phyloP scores from a whole-genome alignment of 768 basidiomycete species.

The Arthromyces matolae region DNA sequence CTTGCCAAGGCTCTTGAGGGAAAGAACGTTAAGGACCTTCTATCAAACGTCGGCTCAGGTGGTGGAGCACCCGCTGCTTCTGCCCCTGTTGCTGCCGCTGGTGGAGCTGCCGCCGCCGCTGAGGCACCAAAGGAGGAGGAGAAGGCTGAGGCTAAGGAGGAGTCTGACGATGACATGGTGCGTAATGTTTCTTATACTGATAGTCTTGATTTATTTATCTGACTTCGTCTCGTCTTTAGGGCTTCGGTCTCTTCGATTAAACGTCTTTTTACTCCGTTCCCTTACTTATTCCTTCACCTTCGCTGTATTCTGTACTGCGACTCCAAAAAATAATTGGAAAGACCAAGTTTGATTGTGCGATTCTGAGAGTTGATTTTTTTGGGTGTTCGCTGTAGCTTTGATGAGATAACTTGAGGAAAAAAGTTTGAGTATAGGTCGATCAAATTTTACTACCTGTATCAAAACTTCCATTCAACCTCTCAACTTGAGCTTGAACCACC shows the following conservation, averaged over 20 bases:
- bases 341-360: not conserved
- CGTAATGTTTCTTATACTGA: conserved; percentile 21
- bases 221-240: conserved; percentile 39
- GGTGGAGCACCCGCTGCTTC: conserved; percentile 79
- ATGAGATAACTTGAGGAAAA: too few species aligned
- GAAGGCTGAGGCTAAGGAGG: conserved; percentile 85
- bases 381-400: too few species aligned
- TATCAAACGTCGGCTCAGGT: conserved; percentile 92
- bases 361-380: too few species aligned
- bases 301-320: conserved; percentile 16
- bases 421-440: too few species aligned
- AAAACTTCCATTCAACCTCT: too few species aligned
- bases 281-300: conserved; percentile 8
- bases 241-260: conserved; percentile 97
- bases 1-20: conserved; percentile 98
- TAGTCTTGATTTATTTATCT: not conserved
- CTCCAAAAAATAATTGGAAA: conserved; percentile 15
- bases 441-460: too few species aligned
- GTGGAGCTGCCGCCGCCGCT: conserved; percentile 59
- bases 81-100: conserved; percentile 42
- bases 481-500: too few species aligned
- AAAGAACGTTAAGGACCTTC: conserved; percentile 93
- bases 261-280: conserved; percentile 20
- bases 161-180: conserved; percentile 89
- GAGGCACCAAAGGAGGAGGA: conserved; percentile 75